Evolutionary conservation across 2,329 filamentous ascomycete species (phyloP).

Genomic region (Exserohilum turcica): DNA sequence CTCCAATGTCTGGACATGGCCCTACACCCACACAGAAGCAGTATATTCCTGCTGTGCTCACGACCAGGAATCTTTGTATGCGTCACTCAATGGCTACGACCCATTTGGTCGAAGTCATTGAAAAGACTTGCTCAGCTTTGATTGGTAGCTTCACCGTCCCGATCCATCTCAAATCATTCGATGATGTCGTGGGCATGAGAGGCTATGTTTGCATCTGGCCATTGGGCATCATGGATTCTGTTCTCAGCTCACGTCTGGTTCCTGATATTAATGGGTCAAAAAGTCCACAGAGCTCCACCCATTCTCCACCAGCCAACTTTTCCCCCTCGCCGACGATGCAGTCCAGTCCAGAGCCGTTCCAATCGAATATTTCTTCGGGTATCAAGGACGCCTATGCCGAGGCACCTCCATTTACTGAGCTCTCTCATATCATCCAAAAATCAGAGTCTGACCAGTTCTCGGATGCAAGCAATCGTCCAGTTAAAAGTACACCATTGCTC

Average conservation of each 20-base stretch:
- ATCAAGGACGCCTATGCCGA: slow-evolving; percentile 5
- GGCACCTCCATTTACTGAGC: slow-evolving; percentile 9
- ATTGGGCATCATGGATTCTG: slow-evolving; percentile 34
- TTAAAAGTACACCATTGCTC: not conserved
- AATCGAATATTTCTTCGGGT: slow-evolving; percentile 3
- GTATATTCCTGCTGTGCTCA: slow-evolving; percentile 9
- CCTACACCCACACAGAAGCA: slow-evolving; percentile 3
- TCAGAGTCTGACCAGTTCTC: not conserved
- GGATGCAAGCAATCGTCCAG: not conserved
- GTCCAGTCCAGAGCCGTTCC: slow-evolving; percentile 1
- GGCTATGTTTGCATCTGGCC: slow-evolving; percentile 38
- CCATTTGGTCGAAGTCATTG: slow-evolving; percentile 29
- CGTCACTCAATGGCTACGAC: slow-evolving; percentile 27
- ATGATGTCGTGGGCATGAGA: slow-evolving; percentile 34
- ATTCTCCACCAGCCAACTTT: not conserved
- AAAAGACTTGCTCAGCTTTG: slow-evolving; percentile 32
- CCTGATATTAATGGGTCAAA: slow-evolving; percentile 24
- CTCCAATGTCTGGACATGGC: not conserved
- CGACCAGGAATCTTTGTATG: slow-evolving; percentile 20
- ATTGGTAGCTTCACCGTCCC: slow-evolving; percentile 33
- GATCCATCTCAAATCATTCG: slow-evolving; percentile 26
- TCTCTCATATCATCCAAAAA: not conserved
- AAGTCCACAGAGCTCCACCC: slow-evolving; percentile 3
- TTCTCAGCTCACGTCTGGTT: slow-evolving; percentile 32
- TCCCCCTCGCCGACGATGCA: not conserved